Conservation (phyloP, 2,329 filamentous ascomycete genomes). For the Neofusicoccum ribis region DNA sequence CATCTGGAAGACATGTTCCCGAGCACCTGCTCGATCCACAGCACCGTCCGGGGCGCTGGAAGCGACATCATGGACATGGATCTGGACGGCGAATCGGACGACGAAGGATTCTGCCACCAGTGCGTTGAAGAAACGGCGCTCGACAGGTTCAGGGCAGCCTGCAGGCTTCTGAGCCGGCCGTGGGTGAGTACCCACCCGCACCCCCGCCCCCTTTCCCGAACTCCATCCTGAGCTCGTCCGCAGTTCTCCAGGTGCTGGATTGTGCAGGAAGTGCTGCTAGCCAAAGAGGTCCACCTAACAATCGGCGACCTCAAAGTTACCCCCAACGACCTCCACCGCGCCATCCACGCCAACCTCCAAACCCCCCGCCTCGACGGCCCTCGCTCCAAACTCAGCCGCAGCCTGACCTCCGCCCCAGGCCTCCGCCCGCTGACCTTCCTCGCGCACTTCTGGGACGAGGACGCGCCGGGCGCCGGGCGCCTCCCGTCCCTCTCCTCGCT, state of each 20-base stretch:
- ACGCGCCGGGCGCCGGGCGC: not conserved
- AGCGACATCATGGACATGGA: slow-evolving; percentile 3
- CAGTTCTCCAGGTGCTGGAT: slow-evolving; percentile 12
- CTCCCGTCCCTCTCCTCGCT: not conserved
- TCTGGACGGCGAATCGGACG: not conserved
- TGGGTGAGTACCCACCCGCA: not conserved
- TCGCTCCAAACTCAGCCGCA: too few species aligned
- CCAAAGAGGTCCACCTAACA: slow-evolving; percentile 6
- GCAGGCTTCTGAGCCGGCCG: not conserved
- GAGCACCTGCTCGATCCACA: not conserved
- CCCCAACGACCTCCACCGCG: not conserved
- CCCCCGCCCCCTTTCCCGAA: not conserved
- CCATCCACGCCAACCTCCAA: not conserved
- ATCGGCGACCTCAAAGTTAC: not conserved
- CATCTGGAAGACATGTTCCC: not conserved
- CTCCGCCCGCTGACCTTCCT: not conserved
- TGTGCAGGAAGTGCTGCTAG: slow-evolving; percentile 11
- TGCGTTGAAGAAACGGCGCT: not conserved
- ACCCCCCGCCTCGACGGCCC: not conserved
- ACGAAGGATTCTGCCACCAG: not conserved
- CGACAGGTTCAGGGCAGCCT: not conserved
- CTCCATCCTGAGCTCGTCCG: too few species aligned
- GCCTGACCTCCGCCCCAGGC: not conserved
- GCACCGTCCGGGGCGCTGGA: not conserved
- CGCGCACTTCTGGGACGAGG: not conserved